phyloP scores from a whole-genome alignment of 345 rosid species.

The Gossypium bickii region DNA sequence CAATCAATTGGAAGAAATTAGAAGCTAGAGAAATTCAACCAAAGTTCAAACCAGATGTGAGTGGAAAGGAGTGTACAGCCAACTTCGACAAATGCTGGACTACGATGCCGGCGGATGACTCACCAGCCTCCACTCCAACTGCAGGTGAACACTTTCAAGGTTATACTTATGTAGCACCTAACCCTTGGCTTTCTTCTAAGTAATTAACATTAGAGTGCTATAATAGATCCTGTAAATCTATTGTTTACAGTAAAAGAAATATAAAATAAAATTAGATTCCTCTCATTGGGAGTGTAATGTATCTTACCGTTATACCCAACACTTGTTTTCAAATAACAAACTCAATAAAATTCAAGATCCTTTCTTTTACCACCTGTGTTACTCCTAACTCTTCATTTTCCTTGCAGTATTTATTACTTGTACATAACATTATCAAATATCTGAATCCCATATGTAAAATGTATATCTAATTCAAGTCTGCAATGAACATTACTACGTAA shows the following conservation, averaged over 20 bases:
- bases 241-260: neutral
- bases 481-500: no score
- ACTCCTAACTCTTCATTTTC: neutral
- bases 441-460: no score
- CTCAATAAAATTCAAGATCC: neutral
- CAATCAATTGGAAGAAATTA: constrained; percentile 65
- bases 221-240: neutral
- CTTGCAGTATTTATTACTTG: neutral
- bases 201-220: constrained; percentile 16
- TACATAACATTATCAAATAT: no score
- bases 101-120: constrained; percentile 62
- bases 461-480: no score
- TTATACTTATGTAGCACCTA: constrained; percentile 58
- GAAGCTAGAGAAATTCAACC: constrained; percentile 57
- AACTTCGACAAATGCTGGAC: constrained; percentile 79
- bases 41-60: constrained; percentile 63
- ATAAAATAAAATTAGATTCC: neutral
- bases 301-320: neutral
- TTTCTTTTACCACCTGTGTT: neutral
- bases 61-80: constrained; percentile 61
- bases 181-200: constrained; percentile 61
- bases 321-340: neutral
- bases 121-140: constrained; percentile 69
- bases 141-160: constrained; percentile 67
- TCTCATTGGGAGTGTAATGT: neutral